Base-by-base conservation (phyloP, 768 basidiomycete genomes). In the Amyloporia xantha region DNA sequence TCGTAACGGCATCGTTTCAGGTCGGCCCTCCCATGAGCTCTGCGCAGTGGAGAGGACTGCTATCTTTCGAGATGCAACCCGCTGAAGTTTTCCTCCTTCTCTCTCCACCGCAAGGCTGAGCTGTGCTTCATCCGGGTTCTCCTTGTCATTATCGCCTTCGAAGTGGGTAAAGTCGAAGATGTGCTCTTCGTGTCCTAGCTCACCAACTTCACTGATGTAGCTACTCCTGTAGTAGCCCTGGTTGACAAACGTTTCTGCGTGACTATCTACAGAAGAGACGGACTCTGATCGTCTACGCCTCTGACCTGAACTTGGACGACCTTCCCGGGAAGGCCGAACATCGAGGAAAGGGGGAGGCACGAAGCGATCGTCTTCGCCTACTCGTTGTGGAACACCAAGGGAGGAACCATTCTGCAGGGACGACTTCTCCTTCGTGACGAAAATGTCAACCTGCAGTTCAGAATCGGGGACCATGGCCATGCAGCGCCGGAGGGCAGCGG, bases 141-240 rank as follows among this genome's bases (percentile, higher is more conserved):
- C 65, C 12, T 74, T 67, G 51, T 85, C 79, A 37, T 82, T 70
- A 53, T 91, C 87, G 21, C 86, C 86, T 51, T 89, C 84, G 58
- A 87, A 91, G 58, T 87, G 83, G 4, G 86, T 86, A 50, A 84
- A 66, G 54, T 89, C 84, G 4, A 84, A 65, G 1, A 77, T 71
- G 45, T 79, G 74, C 36, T 71, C 70, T 50, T 76, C 74, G 48
- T 74, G 72, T 3, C 69, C 66, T 2, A 67, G 57, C 40, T 61
- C 60, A 23, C 73, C 62, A 9, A 66, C 65, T 2, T 68, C 66
- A 1, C 57, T 61, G 37, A 55, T 65, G 30, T 67, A n/a, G n/a
- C n/a, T 67, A 11, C 69, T 66, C 2, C 64, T 63, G 57, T 74
- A 73, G 47, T 73, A 71, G 41, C 63, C 68, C 40, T 75, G 57